Evolutionary conservation across 1,284 basidiomycete genomes (phyloP).

Genomic region (Fomitopsis palustris): DNA sequence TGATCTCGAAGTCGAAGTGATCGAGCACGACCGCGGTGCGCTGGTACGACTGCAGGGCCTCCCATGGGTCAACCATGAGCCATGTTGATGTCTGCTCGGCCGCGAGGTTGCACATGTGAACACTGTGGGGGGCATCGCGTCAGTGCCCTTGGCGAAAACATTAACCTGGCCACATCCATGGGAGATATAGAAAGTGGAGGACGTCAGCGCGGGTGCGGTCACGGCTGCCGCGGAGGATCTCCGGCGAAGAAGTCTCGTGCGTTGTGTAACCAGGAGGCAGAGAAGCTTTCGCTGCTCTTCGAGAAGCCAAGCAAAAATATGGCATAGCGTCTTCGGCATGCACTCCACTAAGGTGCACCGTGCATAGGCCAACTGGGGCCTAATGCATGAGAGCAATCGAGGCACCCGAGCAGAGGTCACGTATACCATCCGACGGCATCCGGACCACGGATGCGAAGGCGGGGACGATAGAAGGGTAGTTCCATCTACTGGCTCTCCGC

Average conservation of each 20-base stretch:
- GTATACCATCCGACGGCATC: background rate
- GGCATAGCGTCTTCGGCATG: too few species aligned
- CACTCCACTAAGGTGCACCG: too few species aligned
- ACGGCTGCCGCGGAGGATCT: background rate
- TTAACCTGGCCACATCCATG: background rate
- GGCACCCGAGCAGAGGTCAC: background rate
- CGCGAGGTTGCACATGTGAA: conserved; percentile 86
- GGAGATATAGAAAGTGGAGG: background rate
- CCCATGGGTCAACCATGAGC: conserved; percentile 97
- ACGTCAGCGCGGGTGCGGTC: background rate
- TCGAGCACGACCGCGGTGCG: conserved; percentile 95
- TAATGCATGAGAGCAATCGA: too few species aligned
- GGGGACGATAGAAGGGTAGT: background rate
- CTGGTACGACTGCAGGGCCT: conserved; percentile 92
- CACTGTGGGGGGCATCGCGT: conserved; percentile 39
- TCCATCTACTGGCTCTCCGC: background rate
- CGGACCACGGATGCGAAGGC: background rate
- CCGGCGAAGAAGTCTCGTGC: background rate
- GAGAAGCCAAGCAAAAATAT: background rate
- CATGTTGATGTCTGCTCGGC: conserved; percentile 76
- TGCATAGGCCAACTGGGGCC: too few species aligned
- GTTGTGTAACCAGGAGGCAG: background rate
- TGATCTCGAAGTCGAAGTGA: conserved; percentile 93
- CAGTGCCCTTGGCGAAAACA: background rate
- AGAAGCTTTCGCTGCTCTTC: background rate